phyloP scores from a whole-genome alignment of 192 early-diverging fungal species.

The Rhizophagus clarus region DNA sequence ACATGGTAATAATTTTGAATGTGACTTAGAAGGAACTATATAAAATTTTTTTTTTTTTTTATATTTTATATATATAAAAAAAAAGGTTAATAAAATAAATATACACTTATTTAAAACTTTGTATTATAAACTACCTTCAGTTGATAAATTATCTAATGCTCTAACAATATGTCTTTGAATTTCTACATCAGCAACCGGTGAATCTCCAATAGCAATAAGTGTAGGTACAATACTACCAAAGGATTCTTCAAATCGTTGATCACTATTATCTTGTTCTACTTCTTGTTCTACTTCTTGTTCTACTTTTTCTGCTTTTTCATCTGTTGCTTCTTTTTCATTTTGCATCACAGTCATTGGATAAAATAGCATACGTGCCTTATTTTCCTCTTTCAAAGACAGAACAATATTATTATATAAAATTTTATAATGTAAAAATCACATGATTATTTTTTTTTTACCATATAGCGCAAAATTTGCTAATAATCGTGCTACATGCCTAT shows the following conservation, averaged over 20 bases:
- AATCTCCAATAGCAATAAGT: constrained; percentile 39
- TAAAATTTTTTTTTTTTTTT: constrained; percentile 3
- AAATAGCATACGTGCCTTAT: constrained; percentile 1
- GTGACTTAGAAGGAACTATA: neutral
- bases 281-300: constrained; percentile 24
- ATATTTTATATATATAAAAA: no score
- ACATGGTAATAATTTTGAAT: constrained; percentile 33
- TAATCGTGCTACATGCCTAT: constrained; percentile 54
- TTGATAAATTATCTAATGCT: constrained; percentile 58
- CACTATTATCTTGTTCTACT: constrained; percentile 20
- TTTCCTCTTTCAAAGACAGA: neutral
- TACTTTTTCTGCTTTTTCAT: constrained; percentile 9
- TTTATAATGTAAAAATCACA: neutral
- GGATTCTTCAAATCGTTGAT: neutral
- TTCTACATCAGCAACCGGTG: constrained; percentile 42
- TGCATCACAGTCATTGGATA: constrained; percentile 17
- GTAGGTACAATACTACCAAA: constrained; percentile 37
- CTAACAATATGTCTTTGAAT: constrained; percentile 57
- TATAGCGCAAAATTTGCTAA: constrained; percentile 59
- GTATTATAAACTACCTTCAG: constrained; percentile 34
- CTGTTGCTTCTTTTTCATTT: constrained; percentile 25
- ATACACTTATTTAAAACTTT: constrained; percentile 40
- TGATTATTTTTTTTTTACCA: constrained; percentile 35
- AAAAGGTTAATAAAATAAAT: neutral
- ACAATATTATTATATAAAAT: neutral